A percentile compares a stretch with the other conserved stretches of the same genome.
These are phyloP conservation scores for Sphagnum fallax DNA, from an alignment of 228 moss, liverwort and hornwort genomes.

Conservation along the genomic window DNA sequence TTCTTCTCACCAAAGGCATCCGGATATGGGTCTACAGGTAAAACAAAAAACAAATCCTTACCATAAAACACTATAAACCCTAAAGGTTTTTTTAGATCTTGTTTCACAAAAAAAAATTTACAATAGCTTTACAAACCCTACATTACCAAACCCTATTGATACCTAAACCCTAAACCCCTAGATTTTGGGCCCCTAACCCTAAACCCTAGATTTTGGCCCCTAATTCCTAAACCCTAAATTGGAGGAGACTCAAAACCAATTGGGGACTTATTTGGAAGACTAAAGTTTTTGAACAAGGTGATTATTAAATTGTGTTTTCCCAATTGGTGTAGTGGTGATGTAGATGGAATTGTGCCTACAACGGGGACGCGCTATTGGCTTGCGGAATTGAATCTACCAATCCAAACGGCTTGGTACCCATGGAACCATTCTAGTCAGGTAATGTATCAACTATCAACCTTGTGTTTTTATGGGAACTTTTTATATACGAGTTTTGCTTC, in stretches of 20 bases:
- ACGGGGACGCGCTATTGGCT: constrained; percentile 43
- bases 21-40: constrained; percentile 74
- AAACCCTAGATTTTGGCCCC: neutral
- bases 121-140: neutral
- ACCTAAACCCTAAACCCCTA: neutral
- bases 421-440: constrained; percentile 70
- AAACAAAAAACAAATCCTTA: neutral
- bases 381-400: constrained; percentile 34
- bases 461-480: too few relatives aligned
- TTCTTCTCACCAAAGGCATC: constrained; percentile 42
- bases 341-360: constrained; percentile 56
- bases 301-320: neutral
- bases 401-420: constrained; percentile 55
- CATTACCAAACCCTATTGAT: neutral
- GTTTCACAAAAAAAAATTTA: neutral
- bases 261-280: neutral
- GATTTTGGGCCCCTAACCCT: neutral
- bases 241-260: neutral
- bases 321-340: constrained; percentile 46
- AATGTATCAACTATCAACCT: neutral
- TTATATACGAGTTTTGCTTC: too few relatives aligned
- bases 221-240: neutral
- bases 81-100: neutral
- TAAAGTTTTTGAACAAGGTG: neutral
- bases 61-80: neutral